Percentiles rank a stretch among this genome's conserved stretches.
phyloP scores from a whole-genome alignment of 768 basidiomycete species.

The Mycena vulgaris region DNA sequence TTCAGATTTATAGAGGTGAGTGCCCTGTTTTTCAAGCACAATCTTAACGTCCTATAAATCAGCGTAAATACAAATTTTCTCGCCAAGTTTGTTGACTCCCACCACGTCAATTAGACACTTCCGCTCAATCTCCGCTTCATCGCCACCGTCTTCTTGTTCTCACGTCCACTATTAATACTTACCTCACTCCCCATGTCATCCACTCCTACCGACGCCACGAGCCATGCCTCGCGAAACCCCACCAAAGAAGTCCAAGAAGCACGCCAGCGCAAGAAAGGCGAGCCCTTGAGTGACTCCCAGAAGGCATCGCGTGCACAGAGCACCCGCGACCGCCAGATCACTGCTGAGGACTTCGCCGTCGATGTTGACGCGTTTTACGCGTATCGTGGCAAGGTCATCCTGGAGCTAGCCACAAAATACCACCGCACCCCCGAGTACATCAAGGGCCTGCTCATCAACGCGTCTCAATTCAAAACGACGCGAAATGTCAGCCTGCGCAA shows the following conservation, averaged over 20 bases:
- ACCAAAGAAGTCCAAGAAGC: background rate
- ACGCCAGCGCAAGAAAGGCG: conserved; percentile 2
- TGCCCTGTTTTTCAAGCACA: background rate
- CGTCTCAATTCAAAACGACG: background rate
- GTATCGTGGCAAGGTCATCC: background rate
- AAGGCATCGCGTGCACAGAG: background rate
- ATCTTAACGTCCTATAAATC: background rate
- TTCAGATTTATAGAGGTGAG: background rate
- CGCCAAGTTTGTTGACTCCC: background rate
- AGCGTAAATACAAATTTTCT: background rate
- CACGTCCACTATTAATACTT: background rate
- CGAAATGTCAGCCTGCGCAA: background rate
- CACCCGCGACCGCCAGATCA: background rate
- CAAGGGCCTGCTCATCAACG: background rate
- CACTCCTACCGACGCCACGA: background rate
- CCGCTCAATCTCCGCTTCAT: no score
- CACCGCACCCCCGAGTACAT: background rate
- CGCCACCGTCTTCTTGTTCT: no score
- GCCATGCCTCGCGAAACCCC: background rate
- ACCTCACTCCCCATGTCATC: background rate
- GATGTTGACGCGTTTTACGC: conserved; percentile 3
- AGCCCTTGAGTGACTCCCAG: background rate
- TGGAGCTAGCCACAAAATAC: background rate
- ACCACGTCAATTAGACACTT: background rate
- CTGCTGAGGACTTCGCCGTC: background rate